Base-by-base conservation (phyloP, 208 protist genomes). In the Leptomonas seymouri region DNA sequence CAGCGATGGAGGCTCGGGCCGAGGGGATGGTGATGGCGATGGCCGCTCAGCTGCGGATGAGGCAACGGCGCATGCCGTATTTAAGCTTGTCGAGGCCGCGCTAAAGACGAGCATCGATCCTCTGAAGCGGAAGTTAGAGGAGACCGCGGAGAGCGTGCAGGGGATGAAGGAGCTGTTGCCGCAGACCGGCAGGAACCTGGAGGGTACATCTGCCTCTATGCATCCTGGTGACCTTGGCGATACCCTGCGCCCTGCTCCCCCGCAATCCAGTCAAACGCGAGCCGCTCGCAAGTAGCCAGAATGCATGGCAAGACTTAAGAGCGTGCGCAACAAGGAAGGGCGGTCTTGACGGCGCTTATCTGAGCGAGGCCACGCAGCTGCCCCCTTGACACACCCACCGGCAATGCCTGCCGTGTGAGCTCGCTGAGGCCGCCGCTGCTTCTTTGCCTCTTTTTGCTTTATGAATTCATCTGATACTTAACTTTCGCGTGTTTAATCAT, bases 91-190 rank as follows among this genome's bases (percentile, higher is more conserved):
- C 11, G 71, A 77, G 51, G 65, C 57, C 9, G 30, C 62, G 9
- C 34, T 81, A 20, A 72, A 72, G 39, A 30, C 54, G 16, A 42
- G 39, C 23, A 27, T 78, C 7, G 77, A 82, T 15, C 71, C 67
- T 0, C 39, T 82, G 51, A 56, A 61, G 54, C 63, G 69, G 42
- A 67, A 63, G 61, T 30, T 78, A n/a, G 77, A 78, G 25, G 71
- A 71, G 25, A 70, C 42, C 21, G 44, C 69, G 56, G 71, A 74
- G 31, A 63, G 42, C 48, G 46, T 78, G 51, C 66, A 68, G 18
- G 66, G 67, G 45, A 46, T 81, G 36, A 57, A 69, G 60, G 61
- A 54, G 27, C 46, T 60, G 4, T 42, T 72, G 30, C 53, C 55
- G 12, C 46, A 44, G 60, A 7, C 25, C n/a, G 46, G 0, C 5